phyloP scores from a whole-genome alignment of 805 yeast species.

The Metschnikowia chrysomelidarum region DNA sequence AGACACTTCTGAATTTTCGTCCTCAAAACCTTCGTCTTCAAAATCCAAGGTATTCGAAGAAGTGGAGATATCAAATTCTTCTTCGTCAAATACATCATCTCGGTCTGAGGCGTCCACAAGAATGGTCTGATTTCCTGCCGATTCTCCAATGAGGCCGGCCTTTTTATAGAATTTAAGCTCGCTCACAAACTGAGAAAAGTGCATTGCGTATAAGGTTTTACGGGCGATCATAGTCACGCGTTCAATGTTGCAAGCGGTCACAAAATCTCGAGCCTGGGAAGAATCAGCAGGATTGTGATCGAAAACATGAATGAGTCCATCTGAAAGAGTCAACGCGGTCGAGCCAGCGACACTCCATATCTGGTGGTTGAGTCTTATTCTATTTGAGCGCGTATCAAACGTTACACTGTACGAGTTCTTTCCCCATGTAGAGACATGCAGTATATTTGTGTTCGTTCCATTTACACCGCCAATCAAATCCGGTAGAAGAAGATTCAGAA shows the following conservation, averaged over 20 bases:
- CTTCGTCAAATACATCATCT: slow-evolving; percentile 32
- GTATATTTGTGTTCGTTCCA: slow-evolving; percentile 21
- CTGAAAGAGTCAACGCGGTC: slow-evolving; percentile 22
- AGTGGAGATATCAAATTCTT: no score
- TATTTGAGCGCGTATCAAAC: slow-evolving; percentile 9
- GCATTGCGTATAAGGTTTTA: slow-evolving; percentile 37
- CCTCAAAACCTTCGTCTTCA: neutral
- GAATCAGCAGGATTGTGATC: slow-evolving; percentile 11
- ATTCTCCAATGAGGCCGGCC: slow-evolving; percentile 54
- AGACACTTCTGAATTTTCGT: neutral
- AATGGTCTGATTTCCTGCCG: slow-evolving; percentile 53
- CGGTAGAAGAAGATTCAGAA: slow-evolving; percentile 26
- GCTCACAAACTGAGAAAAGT: slow-evolving; percentile 62
- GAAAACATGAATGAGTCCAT: slow-evolving; percentile 38
- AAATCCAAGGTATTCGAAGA: no score
- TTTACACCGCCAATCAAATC: slow-evolving; percentile 30
- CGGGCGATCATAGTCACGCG: slow-evolving; percentile 31
- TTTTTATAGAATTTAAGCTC: slow-evolving; percentile 65
- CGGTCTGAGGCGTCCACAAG: slow-evolving; percentile 47
- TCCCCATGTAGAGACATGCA: slow-evolving; percentile 12
- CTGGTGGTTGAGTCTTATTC: slow-evolving; percentile 21
- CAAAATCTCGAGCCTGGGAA: slow-evolving; percentile 18
- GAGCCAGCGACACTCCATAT: slow-evolving; percentile 16
- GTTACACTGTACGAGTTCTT: slow-evolving; percentile 16
- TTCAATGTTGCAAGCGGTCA: slow-evolving; percentile 21